phyloP scores from a whole-genome alignment of 345 rosid species.

The Aquilaria yunnanensis region DNA sequence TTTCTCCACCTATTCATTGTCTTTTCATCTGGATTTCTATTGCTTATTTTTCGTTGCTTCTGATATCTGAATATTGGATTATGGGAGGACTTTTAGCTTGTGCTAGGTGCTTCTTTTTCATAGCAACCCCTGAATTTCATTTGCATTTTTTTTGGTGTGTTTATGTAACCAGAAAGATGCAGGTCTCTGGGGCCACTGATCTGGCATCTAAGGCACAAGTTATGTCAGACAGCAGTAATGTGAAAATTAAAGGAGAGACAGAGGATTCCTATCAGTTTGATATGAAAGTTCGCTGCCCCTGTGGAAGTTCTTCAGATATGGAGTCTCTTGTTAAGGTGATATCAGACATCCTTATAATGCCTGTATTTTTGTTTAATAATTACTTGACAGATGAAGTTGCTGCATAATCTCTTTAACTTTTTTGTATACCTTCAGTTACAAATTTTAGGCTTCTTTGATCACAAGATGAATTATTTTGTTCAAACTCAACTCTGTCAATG shows the following conservation, averaged over 20 bases:
- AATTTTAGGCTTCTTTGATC: background rate
- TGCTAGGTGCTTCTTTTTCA: constrained; percentile 4
- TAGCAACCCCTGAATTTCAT: constrained; percentile 8
- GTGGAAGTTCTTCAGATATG: constrained; percentile 71
- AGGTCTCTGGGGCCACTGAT: constrained; percentile 81
- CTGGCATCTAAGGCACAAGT: constrained; percentile 77
- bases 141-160: constrained; percentile 1
- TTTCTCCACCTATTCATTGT: no score
- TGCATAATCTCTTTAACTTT: background rate
- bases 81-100: background rate
- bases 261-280: constrained; percentile 48
- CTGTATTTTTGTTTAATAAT: background rate
- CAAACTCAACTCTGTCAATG: no score
- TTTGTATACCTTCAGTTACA: constrained; percentile 3
- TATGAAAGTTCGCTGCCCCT: constrained; percentile 79
- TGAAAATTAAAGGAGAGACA: constrained; percentile 56
- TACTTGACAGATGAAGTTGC: background rate
- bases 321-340: constrained; percentile 78
- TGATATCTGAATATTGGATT: constrained; percentile 2
- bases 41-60: background rate
- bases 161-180: constrained; percentile 68
- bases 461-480: no score
- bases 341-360: constrained; percentile 2
- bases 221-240: constrained; percentile 56
- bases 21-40: background rate